Evolutionary conservation across 257 asterid genomes (phyloP), one percentile per base, ranked within the genome.

Genomic region (Lantana camara): DNA sequence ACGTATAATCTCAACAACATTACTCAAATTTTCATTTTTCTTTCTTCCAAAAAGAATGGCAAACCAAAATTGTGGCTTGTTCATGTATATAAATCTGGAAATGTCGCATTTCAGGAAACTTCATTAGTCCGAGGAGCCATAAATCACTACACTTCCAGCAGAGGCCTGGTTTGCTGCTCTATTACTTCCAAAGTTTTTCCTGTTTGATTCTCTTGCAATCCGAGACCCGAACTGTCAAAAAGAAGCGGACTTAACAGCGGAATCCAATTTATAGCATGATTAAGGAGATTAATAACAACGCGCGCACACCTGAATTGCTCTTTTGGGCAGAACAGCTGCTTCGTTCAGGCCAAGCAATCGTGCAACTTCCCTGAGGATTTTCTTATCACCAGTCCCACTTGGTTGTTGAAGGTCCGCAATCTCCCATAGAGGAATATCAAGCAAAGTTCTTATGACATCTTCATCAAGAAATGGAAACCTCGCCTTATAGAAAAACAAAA

Each of bases 111-210:
- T 45, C 52, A 47, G 27, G 47, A 42, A 20, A 17, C 21, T 5
- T 41, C 16, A 6, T 34, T 49, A 27, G 60, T 55, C 57, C 16
- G 82, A 67, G 24, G 74, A 37, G 19, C 74, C 66, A 38, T 70
- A 7, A 73, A 89, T 87, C 21, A 70, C 89, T 35, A 77, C 95
- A 71, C 95, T 92, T 62, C 98, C 98, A 9, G 97, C 98, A 65
- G 95, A 83, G 56, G 93, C 97, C 70, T 87, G 97, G 76, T 92
- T 92, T 56, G 97, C 98, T 23, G 98, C 96, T 66, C 97, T 89
- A 64, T 89, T 92, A 70, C 97, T 92, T 77, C 98, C 98, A 21
- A 92, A 92, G 45, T 80, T 87, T 64, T 83, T 89, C 84, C 79
- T 73, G 72, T 92, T 92, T 29, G 98, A 92, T 72, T 92, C 98